Conservation (phyloP, 441 rosid genomes). For the Pelargonium cotyledonis region DNA sequence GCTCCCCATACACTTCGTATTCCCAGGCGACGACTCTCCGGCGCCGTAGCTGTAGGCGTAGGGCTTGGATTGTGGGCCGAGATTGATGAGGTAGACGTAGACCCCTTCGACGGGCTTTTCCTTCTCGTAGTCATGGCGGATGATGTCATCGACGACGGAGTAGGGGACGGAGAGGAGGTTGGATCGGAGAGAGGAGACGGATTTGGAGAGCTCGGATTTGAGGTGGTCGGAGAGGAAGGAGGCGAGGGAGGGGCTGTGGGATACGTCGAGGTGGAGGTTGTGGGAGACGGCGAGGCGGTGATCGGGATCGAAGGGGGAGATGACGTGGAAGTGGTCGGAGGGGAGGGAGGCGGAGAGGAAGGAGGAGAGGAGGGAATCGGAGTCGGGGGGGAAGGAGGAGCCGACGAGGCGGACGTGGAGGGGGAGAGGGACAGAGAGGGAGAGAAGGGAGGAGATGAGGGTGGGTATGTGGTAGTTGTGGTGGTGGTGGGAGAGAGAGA, state of each 20-base stretch:
- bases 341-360: conserved; percentile 49
- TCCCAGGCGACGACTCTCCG: conserved; percentile 74
- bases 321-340: conserved; percentile 42
- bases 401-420: conserved; percentile 76
- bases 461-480: conserved; percentile 2
- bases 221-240: conserved; percentile 49
- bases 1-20: conserved; percentile 71
- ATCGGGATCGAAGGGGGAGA: conserved; percentile 43
- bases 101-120: conserved; percentile 62
- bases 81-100: conserved; percentile 58
- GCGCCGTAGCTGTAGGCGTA: conserved; percentile 68
- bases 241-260: conserved; percentile 49
- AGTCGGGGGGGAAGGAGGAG: conserved; percentile 47
- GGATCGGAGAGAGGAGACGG: conserved; percentile 53
- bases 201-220: conserved; percentile 31
- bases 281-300: conserved; percentile 69
- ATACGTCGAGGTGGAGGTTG: conserved; percentile 61
- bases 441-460: conserved; percentile 32
- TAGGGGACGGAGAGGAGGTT: conserved; percentile 53
- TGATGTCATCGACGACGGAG: conserved; percentile 43
- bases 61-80: conserved; percentile 47
- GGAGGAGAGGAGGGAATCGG: conserved; percentile 38
- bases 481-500: conserved; percentile 31
- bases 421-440: conserved; percentile 53
- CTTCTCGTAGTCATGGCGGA: conserved; percentile 54